These are phyloP conservation scores for Saccharomyces uvarum DNA, from an alignment of 1,139 yeast species.

Conservation along the genomic window DNA sequence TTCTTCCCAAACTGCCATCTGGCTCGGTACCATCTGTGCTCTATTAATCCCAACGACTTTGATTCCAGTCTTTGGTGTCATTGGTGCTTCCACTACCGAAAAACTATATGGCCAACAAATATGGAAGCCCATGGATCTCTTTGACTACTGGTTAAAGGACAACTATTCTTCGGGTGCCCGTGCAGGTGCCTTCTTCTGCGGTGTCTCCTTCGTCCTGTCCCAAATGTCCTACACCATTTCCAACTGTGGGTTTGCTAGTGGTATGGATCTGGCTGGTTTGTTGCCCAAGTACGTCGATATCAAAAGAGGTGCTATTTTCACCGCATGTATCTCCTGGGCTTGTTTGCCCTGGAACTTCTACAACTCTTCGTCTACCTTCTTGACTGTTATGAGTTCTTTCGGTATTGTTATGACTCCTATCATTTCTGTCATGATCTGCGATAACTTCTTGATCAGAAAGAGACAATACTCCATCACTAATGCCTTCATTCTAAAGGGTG, in stretches of 20 bases:
- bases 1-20: slow-evolving; percentile 30
- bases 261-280: slow-evolving; percentile 45
- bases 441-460: slow-evolving; percentile 36
- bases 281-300: slow-evolving; percentile 45
- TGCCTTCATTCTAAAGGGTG: slow-evolving; percentile 34
- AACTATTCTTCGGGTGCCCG: slow-evolving; percentile 39
- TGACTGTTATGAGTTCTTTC: slow-evolving; percentile 40
- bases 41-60: slow-evolving; percentile 36
- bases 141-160: slow-evolving; percentile 28
- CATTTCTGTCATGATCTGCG: slow-evolving; percentile 38
- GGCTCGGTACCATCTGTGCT: slow-evolving; percentile 33
- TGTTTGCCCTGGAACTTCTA: slow-evolving; percentile 46
- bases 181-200: slow-evolving; percentile 43
- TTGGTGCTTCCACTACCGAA: slow-evolving; percentile 36
- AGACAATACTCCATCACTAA: slow-evolving; percentile 35
- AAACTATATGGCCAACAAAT: slow-evolving; percentile 33
- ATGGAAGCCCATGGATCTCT: slow-evolving; percentile 38
- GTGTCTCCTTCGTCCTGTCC: slow-evolving; percentile 40
- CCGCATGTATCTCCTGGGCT: slow-evolving; percentile 39
- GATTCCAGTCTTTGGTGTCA: slow-evolving; percentile 38
- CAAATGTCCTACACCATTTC: slow-evolving; percentile 43
- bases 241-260: slow-evolving; percentile 47
- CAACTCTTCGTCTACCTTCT: slow-evolving; percentile 38
- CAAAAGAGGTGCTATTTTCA: slow-evolving; percentile 42
- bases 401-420: slow-evolving; percentile 41